Conservation (phyloP, 2,329 filamentous ascomycete genomes). For the Aspergillus ochraceus region DNA sequence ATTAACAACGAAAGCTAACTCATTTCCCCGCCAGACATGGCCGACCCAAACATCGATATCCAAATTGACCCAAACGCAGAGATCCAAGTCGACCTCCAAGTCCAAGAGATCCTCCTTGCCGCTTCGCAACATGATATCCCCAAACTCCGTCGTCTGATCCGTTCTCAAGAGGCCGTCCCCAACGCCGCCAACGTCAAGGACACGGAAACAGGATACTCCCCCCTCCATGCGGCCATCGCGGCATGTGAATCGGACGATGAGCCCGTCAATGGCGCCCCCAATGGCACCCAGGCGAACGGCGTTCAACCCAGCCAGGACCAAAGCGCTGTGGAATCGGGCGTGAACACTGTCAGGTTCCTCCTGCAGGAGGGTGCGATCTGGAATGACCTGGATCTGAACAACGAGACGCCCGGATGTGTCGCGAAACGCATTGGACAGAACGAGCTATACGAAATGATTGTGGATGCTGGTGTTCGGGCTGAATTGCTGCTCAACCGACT, state of each 20-base stretch:
- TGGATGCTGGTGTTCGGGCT: slow-evolving; percentile 86
- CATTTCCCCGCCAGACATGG: slow-evolving; percentile 14
- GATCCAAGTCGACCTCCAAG: slow-evolving; percentile 40
- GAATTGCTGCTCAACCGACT: slow-evolving; percentile 82
- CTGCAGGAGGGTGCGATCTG: slow-evolving; percentile 90
- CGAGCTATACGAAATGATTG: slow-evolving; percentile 75
- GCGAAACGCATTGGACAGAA: slow-evolving; percentile 68
- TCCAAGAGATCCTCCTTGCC: slow-evolving; percentile 65
- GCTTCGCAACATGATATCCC: slow-evolving; percentile 67
- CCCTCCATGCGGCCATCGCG: slow-evolving; percentile 88
- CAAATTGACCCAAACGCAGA: slow-evolving; percentile 34
- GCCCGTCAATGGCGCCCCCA: slow-evolving; percentile 22
- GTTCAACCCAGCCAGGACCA: slow-evolving; percentile 18
- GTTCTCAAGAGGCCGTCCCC: slow-evolving; percentile 45
- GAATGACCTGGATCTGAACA: slow-evolving; percentile 86
- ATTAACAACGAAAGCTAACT: background rate
- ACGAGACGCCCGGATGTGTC: slow-evolving; percentile 90
- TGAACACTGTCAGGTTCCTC: slow-evolving; percentile 70
- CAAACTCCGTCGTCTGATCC: slow-evolving; percentile 68
- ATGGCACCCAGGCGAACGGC: slow-evolving; percentile 17
- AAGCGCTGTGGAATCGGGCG: slow-evolving; percentile 57
- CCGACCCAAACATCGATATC: slow-evolving; percentile 24
- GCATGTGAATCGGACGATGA: slow-evolving; percentile 56
- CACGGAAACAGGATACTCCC: slow-evolving; percentile 78
- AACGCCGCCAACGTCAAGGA: slow-evolving; percentile 76